Percentiles rank a stretch among this genome's conserved stretches.
Conservation (phyloP, 2,329 filamentous ascomycete genomes). For the Dothideomycetes sp. region DNA sequence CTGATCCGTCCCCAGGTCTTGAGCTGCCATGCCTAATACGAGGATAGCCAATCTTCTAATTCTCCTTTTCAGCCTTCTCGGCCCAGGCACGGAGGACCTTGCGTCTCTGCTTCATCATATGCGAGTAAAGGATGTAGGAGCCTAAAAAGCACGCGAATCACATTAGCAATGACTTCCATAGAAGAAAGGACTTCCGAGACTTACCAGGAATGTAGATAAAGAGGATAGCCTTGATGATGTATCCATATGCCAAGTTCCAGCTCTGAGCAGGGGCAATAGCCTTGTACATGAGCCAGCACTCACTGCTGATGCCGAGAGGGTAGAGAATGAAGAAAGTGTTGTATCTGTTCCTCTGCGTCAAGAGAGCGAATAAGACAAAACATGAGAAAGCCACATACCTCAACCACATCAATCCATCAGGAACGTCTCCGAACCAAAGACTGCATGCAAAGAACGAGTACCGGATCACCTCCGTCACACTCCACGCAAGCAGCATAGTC, state of each 20-base stretch:
- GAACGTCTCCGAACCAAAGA: conserved; percentile 46
- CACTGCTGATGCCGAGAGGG: conserved; percentile 79
- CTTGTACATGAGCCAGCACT: conserved; percentile 68
- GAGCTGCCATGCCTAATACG: too few species aligned
- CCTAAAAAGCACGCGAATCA: conserved; percentile 32
- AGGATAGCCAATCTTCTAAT: too few species aligned
- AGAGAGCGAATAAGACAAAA: neutral
- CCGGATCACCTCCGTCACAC: conserved; percentile 79
- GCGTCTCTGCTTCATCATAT: conserved; percentile 86
- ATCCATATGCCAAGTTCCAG: conserved; percentile 42
- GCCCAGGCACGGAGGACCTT: conserved; percentile 67
- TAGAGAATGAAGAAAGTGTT: conserved; percentile 92
- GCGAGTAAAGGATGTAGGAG: conserved; percentile 75
- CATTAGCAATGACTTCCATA: neutral
- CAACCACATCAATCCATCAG: conserved; percentile 62
- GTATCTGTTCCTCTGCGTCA: conserved; percentile 37
- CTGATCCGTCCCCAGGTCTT: too few species aligned
- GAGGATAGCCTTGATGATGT: conserved; percentile 53
- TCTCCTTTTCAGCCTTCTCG: too few species aligned
- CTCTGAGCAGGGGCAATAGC: conserved; percentile 49
- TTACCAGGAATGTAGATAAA: conserved; percentile 70
- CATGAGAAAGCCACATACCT: conserved; percentile 26
- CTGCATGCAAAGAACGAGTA: conserved; percentile 84
- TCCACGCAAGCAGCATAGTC: conserved; percentile 79
- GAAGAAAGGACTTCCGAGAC: conserved; percentile 20